These are phyloP conservation scores for Microascus cirrosus DNA, from an alignment of 2,329 filamentous ascomycete genomes.

Conservation along the genomic window DNA sequence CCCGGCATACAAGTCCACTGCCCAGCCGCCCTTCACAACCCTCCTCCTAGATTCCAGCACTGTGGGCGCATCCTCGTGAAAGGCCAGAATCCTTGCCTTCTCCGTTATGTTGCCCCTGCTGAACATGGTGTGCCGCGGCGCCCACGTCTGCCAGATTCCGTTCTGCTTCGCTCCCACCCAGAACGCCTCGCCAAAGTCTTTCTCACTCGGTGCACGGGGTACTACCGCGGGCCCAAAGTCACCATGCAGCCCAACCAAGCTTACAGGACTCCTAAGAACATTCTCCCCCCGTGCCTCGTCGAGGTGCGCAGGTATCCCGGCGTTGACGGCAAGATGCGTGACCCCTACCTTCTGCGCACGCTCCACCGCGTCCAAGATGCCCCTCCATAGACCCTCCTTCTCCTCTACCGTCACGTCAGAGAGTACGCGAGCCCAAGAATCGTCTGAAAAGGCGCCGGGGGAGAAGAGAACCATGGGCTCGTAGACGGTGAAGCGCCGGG, in stretches of 20 bases:
- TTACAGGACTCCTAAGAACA: constrained; percentile 59
- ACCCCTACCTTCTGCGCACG: constrained; percentile 25
- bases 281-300: constrained; percentile 37
- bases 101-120: constrained; percentile 82
- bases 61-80: constrained; percentile 18
- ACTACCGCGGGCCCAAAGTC: constrained; percentile 13
- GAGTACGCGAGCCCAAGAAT: constrained; percentile 27
- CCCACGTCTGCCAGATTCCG: constrained; percentile 75
- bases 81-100: constrained; percentile 63
- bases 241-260: constrained; percentile 27
- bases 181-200: constrained; percentile 56
- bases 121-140: constrained; percentile 89
- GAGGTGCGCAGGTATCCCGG: constrained; percentile 43
- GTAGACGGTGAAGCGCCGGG: constrained; percentile 49
- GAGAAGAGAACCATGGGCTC: constrained; percentile 51
- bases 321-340: constrained; percentile 50
- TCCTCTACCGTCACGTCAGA: constrained; percentile 11
- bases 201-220: constrained; percentile 41
- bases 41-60: background rate
- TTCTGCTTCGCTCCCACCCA: constrained; percentile 76
- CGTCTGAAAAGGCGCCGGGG: constrained; percentile 39
- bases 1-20: constrained; percentile 79
- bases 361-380: constrained; percentile 35
- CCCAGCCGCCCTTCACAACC: constrained; percentile 13
- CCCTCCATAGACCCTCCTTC: constrained; percentile 29